Base-by-base conservation (phyloP, 805 yeast species). In the Yamadazyma nakazawae region DNA sequence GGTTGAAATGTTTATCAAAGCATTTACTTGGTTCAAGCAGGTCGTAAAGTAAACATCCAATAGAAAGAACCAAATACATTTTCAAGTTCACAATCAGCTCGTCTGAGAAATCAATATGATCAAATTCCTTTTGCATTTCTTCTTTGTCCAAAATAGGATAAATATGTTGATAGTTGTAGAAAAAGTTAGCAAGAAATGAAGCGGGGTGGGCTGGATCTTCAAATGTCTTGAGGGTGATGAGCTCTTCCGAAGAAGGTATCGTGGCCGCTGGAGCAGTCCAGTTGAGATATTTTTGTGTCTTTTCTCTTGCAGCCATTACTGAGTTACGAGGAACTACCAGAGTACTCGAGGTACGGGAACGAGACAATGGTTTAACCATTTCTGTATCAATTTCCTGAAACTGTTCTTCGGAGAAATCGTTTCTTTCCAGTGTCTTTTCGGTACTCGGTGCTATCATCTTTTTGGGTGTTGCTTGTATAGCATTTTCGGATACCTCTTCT, bases 11-110 rank as follows among this genome's bases (percentile, higher is more conserved):
- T 13, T 55, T 51, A 4, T 50, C 45, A 53, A 66, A 72, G 35
- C 56, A 51, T 11, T 47, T 43, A 8, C 52, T 46, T 16, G 58
- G 49, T 41, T 51, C 52, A 37, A 61, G 54, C 14, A 64, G 54
- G 50, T 70, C 75, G 47, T 62, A 58, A 6, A 70, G 54, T 35
- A 68, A 54, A 49, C 75, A 67, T 9, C 75, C 75, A 19, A 68
- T 66, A 45, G 70, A 61, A 61, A 72, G 54, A 34, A 71, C 54
- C 44, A 72, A 49, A 54, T 70, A 72, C 16, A 66, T 54, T 49
- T 70, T 74, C 48, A 70, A 54, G 49, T 62, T 63, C 17, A 72
- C 62, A 38, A 72, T 67, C 5, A 68, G 56, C 48, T 71, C 76
- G 34, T 57, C 56, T 14, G 50, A 42, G 46, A 71, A 71, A 40